These are phyloP conservation scores for Pseudonectria buxi DNA, from an alignment of 2,329 filamentous ascomycete species.

Conservation along the genomic window DNA sequence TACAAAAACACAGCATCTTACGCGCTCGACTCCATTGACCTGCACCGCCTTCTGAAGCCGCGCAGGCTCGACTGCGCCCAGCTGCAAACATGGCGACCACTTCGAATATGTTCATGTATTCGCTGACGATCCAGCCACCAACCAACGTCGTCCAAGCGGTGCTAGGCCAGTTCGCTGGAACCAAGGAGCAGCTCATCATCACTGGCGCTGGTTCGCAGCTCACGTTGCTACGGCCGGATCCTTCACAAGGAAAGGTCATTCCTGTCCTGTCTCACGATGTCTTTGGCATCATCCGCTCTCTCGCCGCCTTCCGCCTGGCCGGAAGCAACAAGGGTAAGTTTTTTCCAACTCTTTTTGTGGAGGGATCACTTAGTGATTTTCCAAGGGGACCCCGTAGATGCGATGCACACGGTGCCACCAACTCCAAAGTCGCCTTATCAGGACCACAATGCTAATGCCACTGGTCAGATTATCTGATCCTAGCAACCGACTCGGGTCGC, in stretches of 20 bases:
- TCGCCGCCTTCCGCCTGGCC: conserved; percentile 84
- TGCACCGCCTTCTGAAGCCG: conserved; percentile 29
- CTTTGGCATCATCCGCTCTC: conserved; percentile 87
- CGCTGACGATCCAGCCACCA: conserved; percentile 87
- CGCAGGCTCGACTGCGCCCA: conserved; percentile 45
- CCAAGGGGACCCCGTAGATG: conserved; percentile 23
- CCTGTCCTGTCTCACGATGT: conserved; percentile 87
- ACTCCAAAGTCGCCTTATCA: conserved; percentile 21
- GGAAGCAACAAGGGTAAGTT: conserved; percentile 90
- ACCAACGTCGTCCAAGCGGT: conserved; percentile 86
- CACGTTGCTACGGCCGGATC: conserved; percentile 79
- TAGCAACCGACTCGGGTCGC: conserved; percentile 91
- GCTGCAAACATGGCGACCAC: conserved; percentile 80
- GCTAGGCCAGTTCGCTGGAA: conserved; percentile 90
- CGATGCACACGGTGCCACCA: conserved; percentile 12
- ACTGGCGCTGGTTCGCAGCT: conserved; percentile 87
- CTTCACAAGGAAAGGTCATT: conserved; percentile 76
- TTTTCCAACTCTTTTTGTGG: conserved; percentile 31
- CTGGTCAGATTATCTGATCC: conserved; percentile 80
- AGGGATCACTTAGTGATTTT: conserved; percentile 61
- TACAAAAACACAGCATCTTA: conserved; percentile 17
- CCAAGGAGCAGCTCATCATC: conserved; percentile 95
- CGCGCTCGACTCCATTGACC: conserved; percentile 23
- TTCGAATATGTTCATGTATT: conserved; percentile 98
- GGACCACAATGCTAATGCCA: conserved; percentile 20